A percentile compares a stretch with the other conserved stretches of the same genome.
Conservation (phyloP, 495 filamentous ascomycete species). For the Apiosordaria backusii region DNA sequence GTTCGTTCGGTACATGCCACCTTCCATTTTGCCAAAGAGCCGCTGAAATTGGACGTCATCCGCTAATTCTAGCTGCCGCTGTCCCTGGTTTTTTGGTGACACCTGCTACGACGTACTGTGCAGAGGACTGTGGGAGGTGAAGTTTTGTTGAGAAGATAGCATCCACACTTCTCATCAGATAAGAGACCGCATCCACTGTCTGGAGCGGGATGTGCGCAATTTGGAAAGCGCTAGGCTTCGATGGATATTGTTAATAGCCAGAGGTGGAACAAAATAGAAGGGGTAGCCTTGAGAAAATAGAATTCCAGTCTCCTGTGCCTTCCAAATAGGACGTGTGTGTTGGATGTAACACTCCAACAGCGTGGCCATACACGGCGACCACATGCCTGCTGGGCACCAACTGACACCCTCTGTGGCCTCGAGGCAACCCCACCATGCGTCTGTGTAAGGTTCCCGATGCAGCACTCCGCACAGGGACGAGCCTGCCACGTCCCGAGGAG, state of each 20-base stretch:
- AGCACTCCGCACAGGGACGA: not conserved
- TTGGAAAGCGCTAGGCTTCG: not conserved
- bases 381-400: not conserved
- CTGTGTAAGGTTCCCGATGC: not conserved
- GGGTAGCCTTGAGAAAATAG: not conserved
- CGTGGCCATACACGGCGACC: not conserved
- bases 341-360: not conserved
- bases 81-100: no score
- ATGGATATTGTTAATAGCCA: not conserved
- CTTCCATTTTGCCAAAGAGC: constrained; percentile 19
- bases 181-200: not conserved
- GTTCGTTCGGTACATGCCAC: not conserved
- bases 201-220: not conserved
- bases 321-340: not conserved
- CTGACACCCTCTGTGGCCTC: not conserved
- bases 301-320: not conserved
- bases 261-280: not conserved
- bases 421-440: not conserved
- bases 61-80: not conserved
- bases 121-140: no score
- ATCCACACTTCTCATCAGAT: not conserved
- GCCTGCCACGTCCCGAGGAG: not conserved
- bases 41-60: constrained; percentile 16
- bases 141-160: not conserved
- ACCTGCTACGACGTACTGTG: no score